Base-by-base conservation (phyloP, 805 yeast genomes). In the Ogataea angusta region DNA sequence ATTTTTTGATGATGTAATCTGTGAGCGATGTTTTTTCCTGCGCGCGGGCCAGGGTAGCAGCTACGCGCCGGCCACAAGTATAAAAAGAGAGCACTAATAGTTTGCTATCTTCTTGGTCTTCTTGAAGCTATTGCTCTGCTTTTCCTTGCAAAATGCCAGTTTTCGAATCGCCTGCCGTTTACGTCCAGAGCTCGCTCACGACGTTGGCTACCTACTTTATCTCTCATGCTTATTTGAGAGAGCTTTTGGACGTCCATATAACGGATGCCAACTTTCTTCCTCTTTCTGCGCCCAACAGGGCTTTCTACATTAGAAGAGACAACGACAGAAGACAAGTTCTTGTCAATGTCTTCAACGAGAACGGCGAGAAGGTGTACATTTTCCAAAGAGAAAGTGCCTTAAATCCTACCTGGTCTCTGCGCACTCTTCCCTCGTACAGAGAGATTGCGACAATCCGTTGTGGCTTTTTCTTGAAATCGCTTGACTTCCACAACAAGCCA, bases 321-420 rank as follows among this genome's bases (percentile, higher is more conserved):
- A 66, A 76, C 44, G 64, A 60, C 13, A 72, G 70, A 48, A 66
- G 67, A 38, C 67, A 66, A 40, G 66, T 70, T 15, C 55, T 61
- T 13, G 69, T 77, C 33, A 75, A 74, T 48, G 79, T 78, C 1
- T 78, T 72, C 53, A 72, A 69, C 46, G 58, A 59, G 30, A 50
- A 56, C 15, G 72, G 75, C 17, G 58, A 54, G 19, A 69, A 70
- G 45, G 53, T 66, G 12, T 78, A 70, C 55, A 64, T 76, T n/a
- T 63, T 78, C 52, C 81, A 76, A 58, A 64, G 82, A 35, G 64
- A 63, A 45, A 64, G 76, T 14, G 57, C 73, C 2, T 51, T 66
- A 38, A 68, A 70, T 36, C 77, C 78, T 14, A 68, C 69, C 17
- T 78, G 84, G 84, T 53, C 71, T n/a, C 53, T 78, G 54, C 57